Evolutionary conservation across 2,329 filamentous ascomycete species (phyloP), one percentile per base, ranked within the genome.

Genomic region (Grosmannia clavigera): DNA sequence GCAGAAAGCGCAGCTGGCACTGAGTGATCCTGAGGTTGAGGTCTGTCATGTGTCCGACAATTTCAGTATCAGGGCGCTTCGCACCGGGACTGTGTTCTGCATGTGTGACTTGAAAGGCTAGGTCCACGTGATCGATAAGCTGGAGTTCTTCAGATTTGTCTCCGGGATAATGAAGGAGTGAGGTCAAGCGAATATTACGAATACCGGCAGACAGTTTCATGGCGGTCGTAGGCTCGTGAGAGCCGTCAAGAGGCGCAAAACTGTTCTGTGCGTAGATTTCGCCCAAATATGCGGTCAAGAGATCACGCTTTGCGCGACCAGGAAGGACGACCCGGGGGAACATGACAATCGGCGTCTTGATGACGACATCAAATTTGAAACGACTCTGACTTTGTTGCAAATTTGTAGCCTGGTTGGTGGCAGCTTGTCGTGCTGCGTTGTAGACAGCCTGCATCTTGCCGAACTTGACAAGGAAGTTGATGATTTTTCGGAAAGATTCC

Each of bases 391-490:
- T 92, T 68, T 97, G 87, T 68, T 97, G 94, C 6, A 99, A 83
- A 68, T 96, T 92, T 61, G 83, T 95, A 11, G 94, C 95, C 71
- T 96, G 92, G 63, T 89, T 92, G 48, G 94, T 90, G 3, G 95
- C 94, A 48, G 92, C 95, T 72, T 96, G 90, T 40, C 95, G 84
- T 14, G 95, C 94, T 51, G 94, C 92, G 69, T 99, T 99, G 77
- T 96, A 99, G 58, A 99, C 88, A 27, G 94, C 92, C 73, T 99
- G 94, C 94, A 99, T 99, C 74, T 95, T 96, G 62, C 95, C 94
- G 71, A 99, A 99, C 68, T 99, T 99, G 71, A 99, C 91, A 52
- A 95, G 78, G 72, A 99, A 99, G 66, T 95, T 90, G 72, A 99
- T 90, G 64, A 99, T 97, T 74, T 97, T 97, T 58, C 94, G 85